phyloP scores from a whole-genome alignment of 179 eudicot genomes.

The Beta lomatogona region DNA sequence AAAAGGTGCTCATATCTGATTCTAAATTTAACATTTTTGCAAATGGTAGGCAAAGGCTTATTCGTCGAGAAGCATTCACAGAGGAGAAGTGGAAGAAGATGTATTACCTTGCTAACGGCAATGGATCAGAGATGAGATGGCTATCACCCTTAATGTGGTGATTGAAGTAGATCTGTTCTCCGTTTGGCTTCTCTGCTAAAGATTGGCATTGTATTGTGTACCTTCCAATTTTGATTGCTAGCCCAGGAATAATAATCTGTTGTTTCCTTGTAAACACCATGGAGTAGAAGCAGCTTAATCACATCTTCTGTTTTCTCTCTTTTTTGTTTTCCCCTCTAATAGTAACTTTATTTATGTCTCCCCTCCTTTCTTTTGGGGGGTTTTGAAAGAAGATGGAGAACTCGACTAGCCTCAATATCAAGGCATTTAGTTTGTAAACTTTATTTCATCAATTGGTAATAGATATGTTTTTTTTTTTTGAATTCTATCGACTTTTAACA shows the following conservation, averaged over 20 bases:
- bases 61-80: constrained; percentile 78
- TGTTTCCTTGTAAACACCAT: constrained; percentile 17
- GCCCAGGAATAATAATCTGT: constrained; percentile 15
- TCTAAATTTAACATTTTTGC: constrained; percentile 3
- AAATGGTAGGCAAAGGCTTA: constrained; percentile 77
- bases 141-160: constrained; percentile 81
- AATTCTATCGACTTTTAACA: too few relatives aligned
- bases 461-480: neutral
- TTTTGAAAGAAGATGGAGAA: neutral
- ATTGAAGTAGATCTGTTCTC: constrained; percentile 21
- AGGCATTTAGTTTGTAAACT: constrained; percentile 1
- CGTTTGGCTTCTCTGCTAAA: neutral
- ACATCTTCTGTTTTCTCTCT: neutral
- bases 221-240: constrained; percentile 9
- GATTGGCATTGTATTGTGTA: neutral
- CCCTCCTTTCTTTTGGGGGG: constrained; percentile 10
- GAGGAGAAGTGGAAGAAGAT: constrained; percentile 96
- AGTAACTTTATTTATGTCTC: neutral
- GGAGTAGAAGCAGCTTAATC: constrained; percentile 15
- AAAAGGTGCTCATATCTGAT: neutral
- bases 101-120: constrained; percentile 82
- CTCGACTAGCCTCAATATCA: constrained; percentile 4
- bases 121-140: constrained; percentile 94
- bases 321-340: neutral
- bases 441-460: neutral